Evolutionary conservation across 176 grass and related monocot genomes (phyloP), one percentile per base, ranked within the genome.

Genomic region (Bonia amplexicaulis): DNA sequence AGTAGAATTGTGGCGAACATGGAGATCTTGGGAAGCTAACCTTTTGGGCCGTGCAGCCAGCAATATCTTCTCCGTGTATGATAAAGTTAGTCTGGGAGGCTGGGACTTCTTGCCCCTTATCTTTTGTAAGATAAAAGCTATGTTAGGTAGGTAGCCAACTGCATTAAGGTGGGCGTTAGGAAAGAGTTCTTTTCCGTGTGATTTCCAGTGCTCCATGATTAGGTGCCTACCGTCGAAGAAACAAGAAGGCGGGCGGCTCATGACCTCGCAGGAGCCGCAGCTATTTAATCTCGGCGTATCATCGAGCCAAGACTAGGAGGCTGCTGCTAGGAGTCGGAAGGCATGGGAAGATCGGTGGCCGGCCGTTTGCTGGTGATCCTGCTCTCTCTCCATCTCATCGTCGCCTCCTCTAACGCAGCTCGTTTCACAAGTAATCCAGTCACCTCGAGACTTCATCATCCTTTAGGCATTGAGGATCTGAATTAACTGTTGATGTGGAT

Each of bases 81-180:
- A 35, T 35, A 35, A 35, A 51, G 51, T 44, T 74, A 48, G 57
- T 37, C 40, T 41, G 40, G 40, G 40, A 41, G 15, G 49, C 27
- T 46, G 57, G 23, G 46, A 26, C 25, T 40, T 68, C 40, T 27
- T 41, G 7, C 11, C 55, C 60, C 29, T 80, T 76, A 80, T 85
- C 49, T 71, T 51, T 16, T 22, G 78, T 25, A 49, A 23, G 46
- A 80, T 73, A 84, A 90, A 90, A 74, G 57, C 14, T 9, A 40
- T 22, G 85, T 91, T 91, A 60, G 90, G 90, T 91, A 77, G 82
- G 82, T 84, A 61, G 69, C 85, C 90, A 91, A 85, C 82, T 88
- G 77, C 86, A 69, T 77, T 12, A 55, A 77, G 86, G 52, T 85
- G 77, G 77, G 76, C 71, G 72, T 48, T 46, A 51, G 54, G 64